Base-by-base conservation (phyloP, 2,329 filamentous ascomycete species). In the Colletotrichum sansevieriae region DNA sequence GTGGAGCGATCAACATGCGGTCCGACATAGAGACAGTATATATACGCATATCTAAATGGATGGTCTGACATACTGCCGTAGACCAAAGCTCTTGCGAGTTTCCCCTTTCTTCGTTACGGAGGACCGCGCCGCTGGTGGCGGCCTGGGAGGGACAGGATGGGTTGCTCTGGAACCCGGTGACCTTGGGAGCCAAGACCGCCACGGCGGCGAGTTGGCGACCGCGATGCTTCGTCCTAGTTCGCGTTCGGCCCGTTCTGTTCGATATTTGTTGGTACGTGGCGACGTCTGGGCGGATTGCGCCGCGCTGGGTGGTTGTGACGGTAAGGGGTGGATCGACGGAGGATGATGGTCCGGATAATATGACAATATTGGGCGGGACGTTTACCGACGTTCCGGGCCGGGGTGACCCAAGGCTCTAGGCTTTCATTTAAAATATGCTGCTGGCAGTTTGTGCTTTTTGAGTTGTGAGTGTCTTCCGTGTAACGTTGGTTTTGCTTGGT, bases 281-380 rank as follows among this genome's bases (percentile, higher is more conserved):
- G 25, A 60, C n/a, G 12, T 25, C 41, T 65, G 39, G 65, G 35
- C 62, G 49, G 65, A 65, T 68, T 10, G 20, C 18, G 15, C 43
- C 15, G 62, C 39, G 10, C 22, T 22, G 15, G 35, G 43, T 1
- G 62, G 41, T 4, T 9, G 41, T 1, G 9, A 35, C 1, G 52
- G 44, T 15, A 39, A 1, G 9, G 22, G 10, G 62, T 60, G 49
- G 65, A 65, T 9, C 41, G 11, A 43, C 65, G 65, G 65, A 68
- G 43, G 65, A 56, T 68, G 54, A 68, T 49, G 65, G 65, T 68
- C 65, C 65, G 65, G 65, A 20, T 44, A 25, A 43, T 55, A 68
- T 47, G 33, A 41, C 47, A 15, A 37, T 37, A 22, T 44, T 29
- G 12, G 10, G 18, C 65, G 65, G 65, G 47, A 44, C 41, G 4